Evolutionary conservation across 2,329 filamentous ascomycete genomes (phyloP).

Genomic region (Xylaria sp.): DNA sequence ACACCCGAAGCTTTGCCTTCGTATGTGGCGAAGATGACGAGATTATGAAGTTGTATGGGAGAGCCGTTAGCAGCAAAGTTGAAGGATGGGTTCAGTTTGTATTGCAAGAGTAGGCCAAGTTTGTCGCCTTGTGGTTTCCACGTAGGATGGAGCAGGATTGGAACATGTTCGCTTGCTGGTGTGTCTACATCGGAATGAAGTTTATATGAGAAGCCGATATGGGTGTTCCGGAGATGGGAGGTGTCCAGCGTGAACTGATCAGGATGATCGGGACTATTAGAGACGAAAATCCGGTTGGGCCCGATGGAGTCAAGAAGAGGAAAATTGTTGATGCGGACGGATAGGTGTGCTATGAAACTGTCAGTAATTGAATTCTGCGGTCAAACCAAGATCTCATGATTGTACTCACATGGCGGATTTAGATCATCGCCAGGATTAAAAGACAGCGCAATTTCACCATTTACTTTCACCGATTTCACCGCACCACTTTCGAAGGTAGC

Average conservation of each 20-base stretch:
- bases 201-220: constrained; percentile 92
- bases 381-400: constrained; percentile 32
- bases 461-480: constrained; percentile 77
- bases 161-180: constrained; percentile 67
- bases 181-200: constrained; percentile 74
- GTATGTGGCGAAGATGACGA: constrained; percentile 78
- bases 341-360: constrained; percentile 63
- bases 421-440: constrained; percentile 72
- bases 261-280: constrained; percentile 72
- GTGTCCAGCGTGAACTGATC: constrained; percentile 86
- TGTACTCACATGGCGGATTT: constrained; percentile 60
- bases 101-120: constrained; percentile 86
- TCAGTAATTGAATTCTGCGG: constrained; percentile 35
- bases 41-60: constrained; percentile 74
- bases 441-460: constrained; percentile 88
- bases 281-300: constrained; percentile 91
- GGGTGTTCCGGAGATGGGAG: constrained; percentile 75
- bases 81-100: constrained; percentile 80
- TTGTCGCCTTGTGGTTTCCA: constrained; percentile 90
- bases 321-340: constrained; percentile 88
- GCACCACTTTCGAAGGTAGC: constrained; percentile 81
- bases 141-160: constrained; percentile 76
- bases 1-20: constrained; percentile 74
- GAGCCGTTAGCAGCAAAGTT: constrained; percentile 54
- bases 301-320: constrained; percentile 89